Evolutionary conservation across 2,329 filamentous ascomycete genomes (phyloP), one percentile per base, ranked within the genome.

Genomic region (Exophiala oligosperma): DNA sequence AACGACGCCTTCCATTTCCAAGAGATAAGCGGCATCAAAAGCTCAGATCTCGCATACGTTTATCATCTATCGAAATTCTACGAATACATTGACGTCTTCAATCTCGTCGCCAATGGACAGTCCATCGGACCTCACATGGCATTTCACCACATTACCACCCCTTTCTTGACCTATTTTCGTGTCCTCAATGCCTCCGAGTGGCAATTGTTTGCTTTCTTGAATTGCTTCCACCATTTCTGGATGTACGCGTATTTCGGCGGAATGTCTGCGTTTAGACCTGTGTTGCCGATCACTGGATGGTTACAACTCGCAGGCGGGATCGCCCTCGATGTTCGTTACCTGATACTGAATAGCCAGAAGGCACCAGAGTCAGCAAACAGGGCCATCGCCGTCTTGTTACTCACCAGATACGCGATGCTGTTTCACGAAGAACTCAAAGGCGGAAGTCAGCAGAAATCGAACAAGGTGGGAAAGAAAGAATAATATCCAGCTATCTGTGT

Each of bases 181-280:
- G 64, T 69, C 28, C 52, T 62, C 32, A 56, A 54, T 26, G 52
- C 56, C 47, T 50, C 56, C 24, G 69, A 66, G 11, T 72, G 70
- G 69, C 62, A 64, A 47, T 23, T 67, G 8, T 64, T 72, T 38
- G 69, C 66, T n/a, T 55, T 48, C 3, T 51, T 68, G 21, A 70
- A 72, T 48, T 64, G 69, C 23, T 54, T 69, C 26, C 67, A 70
- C 48, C 67, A 71, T 56, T 57, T 64, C 24, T 59, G 70, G 44
- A 70, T 71, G 70, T 71, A 71, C 53, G 64, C 66, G 1, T 72
- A 69, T 52, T 72, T 72, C 61, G 69, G 67, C 29, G 68, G 70
- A 35, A 28, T 65, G 28, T 23, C 43, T n/a, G 37, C 23, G n/a
- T 55, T 65, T 32, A 56, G 57, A 21, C 52, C 57, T n/a, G 49